phyloP scores from a whole-genome alignment of 192 early-diverging fungal species.

The Thamnidium elegans region DNA sequence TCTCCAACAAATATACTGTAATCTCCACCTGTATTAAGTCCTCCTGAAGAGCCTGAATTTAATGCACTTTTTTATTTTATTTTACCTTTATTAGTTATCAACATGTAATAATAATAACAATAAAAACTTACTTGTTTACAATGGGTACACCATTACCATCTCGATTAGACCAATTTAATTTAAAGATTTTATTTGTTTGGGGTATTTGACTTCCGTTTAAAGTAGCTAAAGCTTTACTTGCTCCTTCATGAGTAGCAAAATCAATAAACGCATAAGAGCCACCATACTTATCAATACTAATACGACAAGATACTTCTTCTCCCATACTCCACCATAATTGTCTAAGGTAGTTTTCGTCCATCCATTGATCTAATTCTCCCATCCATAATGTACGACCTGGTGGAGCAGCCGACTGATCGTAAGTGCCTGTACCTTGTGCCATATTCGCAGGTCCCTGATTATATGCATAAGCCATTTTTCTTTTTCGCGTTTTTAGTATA shows the following conservation, averaged over 20 bases:
- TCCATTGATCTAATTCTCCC: conserved; percentile 18
- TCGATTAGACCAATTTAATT: conserved; percentile 19
- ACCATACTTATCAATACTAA: conserved; percentile 17
- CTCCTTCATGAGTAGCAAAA: conserved; percentile 9
- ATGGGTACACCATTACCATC: conserved; percentile 14
- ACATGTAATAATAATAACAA: not conserved
- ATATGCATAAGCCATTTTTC: too few relatives aligned
- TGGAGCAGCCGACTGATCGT: too few relatives aligned
- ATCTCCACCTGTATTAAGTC: conserved; percentile 1
- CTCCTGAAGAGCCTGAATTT: not conserved
- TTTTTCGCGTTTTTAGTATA: too few relatives aligned
- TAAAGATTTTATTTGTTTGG: conserved; percentile 15
- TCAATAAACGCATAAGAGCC: conserved; percentile 21
- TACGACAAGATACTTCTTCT: conserved; percentile 17
- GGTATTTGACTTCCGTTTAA: conserved; percentile 11
- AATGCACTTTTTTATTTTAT: too few relatives aligned
- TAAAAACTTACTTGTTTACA: not conserved
- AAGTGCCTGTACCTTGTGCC: too few relatives aligned
- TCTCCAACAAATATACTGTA: conserved; percentile 21
- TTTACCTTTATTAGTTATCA: too few relatives aligned
- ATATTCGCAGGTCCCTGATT: too few relatives aligned
- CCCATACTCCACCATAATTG: conserved; percentile 20
- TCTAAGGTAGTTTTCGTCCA: conserved; percentile 18
- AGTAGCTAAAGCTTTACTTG: not conserved
- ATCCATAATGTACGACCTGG: conserved; percentile 1